A percentile compares a stretch with the other conserved stretches of the same genome.
These are phyloP conservation scores for Knufia petricola DNA, from an alignment of 2,329 filamentous ascomycete genomes.

Conservation along the genomic window DNA sequence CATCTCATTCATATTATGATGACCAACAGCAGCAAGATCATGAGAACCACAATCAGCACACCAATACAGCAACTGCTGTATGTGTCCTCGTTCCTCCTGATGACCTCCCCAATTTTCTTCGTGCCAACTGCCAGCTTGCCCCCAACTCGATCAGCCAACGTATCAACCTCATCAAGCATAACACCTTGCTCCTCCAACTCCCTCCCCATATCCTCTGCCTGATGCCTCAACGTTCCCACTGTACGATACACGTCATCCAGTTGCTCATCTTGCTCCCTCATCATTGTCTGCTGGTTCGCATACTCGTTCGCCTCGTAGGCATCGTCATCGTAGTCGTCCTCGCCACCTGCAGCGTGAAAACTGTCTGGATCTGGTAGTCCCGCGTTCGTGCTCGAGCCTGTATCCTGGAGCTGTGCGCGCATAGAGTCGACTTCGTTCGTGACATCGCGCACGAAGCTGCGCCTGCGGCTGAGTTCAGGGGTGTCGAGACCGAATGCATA, in stretches of 20 bases:
- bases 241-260: conserved; percentile 88
- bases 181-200: conserved; percentile 91
- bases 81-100: conserved; percentile 78
- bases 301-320: conserved; percentile 78
- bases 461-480: conserved; percentile 69
- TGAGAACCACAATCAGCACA: conserved; percentile 30
- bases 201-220: conserved; percentile 91
- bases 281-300: conserved; percentile 79
- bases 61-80: conserved; percentile 17
- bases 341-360: conserved; percentile 42
- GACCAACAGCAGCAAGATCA: conserved; percentile 74
- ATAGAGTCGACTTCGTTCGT: conserved; percentile 81
- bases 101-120: conserved; percentile 74
- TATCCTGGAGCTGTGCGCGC: conserved; percentile 62
- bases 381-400: conserved; percentile 29
- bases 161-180: conserved; percentile 78
- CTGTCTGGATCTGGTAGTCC: conserved; percentile 52
- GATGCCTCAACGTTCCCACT: conserved; percentile 78
- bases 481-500: conserved; percentile 76
- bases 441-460: conserved; percentile 79
- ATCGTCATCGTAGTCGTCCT: conserved; percentile 45
- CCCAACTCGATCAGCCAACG: conserved; percentile 74
- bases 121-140: conserved; percentile 77
- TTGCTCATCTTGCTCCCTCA: conserved; percentile 89
- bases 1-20: conserved; percentile 44